Conservation (phyloP, 2,329 filamentous ascomycete species). For the Diaporthe citriasiana region DNA sequence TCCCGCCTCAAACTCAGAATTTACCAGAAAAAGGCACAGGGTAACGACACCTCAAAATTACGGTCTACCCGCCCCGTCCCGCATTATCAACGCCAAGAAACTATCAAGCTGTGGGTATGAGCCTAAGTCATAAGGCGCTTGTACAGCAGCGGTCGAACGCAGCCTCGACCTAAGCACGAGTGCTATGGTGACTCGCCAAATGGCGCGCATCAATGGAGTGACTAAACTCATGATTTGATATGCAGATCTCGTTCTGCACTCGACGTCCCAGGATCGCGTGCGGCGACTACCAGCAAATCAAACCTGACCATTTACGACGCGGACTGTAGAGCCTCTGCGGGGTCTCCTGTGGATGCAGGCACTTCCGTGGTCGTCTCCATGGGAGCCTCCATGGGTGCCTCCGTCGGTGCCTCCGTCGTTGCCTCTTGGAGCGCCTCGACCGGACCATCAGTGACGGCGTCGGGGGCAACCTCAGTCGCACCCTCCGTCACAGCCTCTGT, state of each 20-base stretch:
- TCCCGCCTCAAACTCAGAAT: slow-evolving; percentile 38
- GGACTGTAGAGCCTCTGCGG: slow-evolving; percentile 21
- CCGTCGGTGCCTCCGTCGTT: background rate
- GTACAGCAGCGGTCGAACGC: slow-evolving; percentile 1
- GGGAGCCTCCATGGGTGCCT: background rate
- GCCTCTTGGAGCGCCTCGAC: slow-evolving; percentile 21
- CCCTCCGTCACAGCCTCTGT: background rate
- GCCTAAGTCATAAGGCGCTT: slow-evolving; percentile 3
- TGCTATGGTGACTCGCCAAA: background rate
- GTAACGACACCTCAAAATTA: slow-evolving; percentile 29
- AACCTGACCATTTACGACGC: background rate
- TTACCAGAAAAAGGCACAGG: background rate
- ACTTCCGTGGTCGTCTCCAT: slow-evolving; percentile 25
- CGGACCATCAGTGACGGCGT: slow-evolving; percentile 1
- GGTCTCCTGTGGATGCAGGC: slow-evolving; percentile 16
- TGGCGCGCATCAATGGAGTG: background rate
- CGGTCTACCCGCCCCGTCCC: slow-evolving; percentile 4
- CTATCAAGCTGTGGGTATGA: slow-evolving; percentile 15
- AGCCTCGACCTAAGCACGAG: background rate
- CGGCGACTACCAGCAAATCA: slow-evolving; percentile 6
- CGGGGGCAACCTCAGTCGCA: background rate
- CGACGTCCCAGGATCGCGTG: background rate
- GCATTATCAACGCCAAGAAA: slow-evolving; percentile 31
- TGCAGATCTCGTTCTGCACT: slow-evolving; percentile 16
- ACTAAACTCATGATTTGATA: slow-evolving; percentile 13